Evolutionary conservation across 1,139 yeast genomes (phyloP).

Genomic region (Yamadazyma sp.): DNA sequence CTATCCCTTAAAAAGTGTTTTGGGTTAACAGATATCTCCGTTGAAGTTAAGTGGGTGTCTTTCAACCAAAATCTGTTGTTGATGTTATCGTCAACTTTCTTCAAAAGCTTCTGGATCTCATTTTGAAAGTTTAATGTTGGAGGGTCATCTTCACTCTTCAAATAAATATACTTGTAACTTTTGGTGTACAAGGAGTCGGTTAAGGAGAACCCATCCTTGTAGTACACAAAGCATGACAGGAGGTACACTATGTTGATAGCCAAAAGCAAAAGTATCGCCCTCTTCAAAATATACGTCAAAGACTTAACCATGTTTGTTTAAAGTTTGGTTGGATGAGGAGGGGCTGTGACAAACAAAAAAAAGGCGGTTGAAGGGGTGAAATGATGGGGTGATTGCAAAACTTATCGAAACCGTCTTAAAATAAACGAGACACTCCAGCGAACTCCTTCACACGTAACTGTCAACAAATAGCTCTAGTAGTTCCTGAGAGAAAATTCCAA

Average conservation of each 20-base stretch:
- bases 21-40: constrained; percentile 19
- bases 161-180: constrained; percentile 6
- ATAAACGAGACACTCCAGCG: too few relatives aligned
- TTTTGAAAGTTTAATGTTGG: constrained; percentile 13
- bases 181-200: constrained; percentile 6
- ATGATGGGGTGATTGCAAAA: too few relatives aligned
- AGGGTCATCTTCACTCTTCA: constrained; percentile 10
- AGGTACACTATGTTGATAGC: constrained; percentile 9
- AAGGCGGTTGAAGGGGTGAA: too few relatives aligned
- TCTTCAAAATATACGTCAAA: constrained; percentile 7
- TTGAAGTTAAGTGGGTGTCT: constrained; percentile 21
- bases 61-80: constrained; percentile 23
- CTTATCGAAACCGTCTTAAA: too few relatives aligned
- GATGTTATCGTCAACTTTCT: constrained; percentile 19
- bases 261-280: constrained; percentile 8
- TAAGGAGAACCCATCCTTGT: constrained; percentile 12
- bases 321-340: neutral
- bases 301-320: constrained; percentile 6
- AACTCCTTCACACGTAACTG: too few relatives aligned
- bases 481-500: neutral
- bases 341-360: neutral
- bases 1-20: constrained; percentile 15
- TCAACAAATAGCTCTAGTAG: too few relatives aligned
- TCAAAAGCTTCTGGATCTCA: constrained; percentile 16
- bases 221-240: constrained; percentile 11